A percentile compares a stretch with the other conserved stretches of the same genome.
phyloP scores from a whole-genome alignment of 1,284 basidiomycete species.

The Calocybe gambosa region DNA sequence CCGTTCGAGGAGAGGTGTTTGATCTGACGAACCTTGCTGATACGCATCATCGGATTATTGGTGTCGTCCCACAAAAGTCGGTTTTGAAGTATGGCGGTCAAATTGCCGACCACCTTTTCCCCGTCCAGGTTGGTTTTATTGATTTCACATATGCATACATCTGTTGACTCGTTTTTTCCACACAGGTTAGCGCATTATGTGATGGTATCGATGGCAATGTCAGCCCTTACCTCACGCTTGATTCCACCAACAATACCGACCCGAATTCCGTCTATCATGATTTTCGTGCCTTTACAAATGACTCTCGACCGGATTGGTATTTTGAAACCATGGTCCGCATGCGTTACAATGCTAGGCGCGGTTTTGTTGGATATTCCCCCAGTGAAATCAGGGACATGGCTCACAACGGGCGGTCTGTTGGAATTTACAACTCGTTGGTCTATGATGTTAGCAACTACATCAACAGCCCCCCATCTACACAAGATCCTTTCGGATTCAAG shows the following conservation, averaged over 20 bases:
- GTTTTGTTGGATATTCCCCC: slow-evolving; percentile 86
- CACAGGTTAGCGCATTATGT: slow-evolving; percentile 86
- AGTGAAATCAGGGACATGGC: slow-evolving; percentile 75
- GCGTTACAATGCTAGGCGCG: slow-evolving; percentile 83
- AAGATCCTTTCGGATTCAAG: slow-evolving; percentile 57
- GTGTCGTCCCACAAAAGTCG: slow-evolving; percentile 69
- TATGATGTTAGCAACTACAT: slow-evolving; percentile 89
- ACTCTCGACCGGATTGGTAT: slow-evolving; percentile 97
- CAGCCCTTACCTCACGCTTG: slow-evolving; percentile 80
- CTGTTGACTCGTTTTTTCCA: slow-evolving; percentile 9
- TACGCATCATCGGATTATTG: slow-evolving; percentile 65
- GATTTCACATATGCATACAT: not conserved
- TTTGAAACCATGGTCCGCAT: slow-evolving; percentile 88
- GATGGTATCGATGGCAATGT: slow-evolving; percentile 79
- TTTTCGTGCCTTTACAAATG: slow-evolving; percentile 83
- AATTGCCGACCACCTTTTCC: slow-evolving; percentile 79
- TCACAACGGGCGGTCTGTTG: slow-evolving; percentile 60
- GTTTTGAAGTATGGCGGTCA: slow-evolving; percentile 83
- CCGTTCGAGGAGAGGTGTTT: slow-evolving; percentile 92
- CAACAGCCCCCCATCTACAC: slow-evolving; percentile 48
- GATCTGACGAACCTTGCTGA: slow-evolving; percentile 59
- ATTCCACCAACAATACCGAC: slow-evolving; percentile 78
- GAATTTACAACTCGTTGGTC: slow-evolving; percentile 77
- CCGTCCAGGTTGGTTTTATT: slow-evolving; percentile 69
- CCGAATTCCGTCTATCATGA: slow-evolving; percentile 89